Percentiles rank a stretch among this genome's conserved stretches.
Conservation (phyloP, 495 filamentous ascomycete genomes). For the Penicillium pancosmium region DNA sequence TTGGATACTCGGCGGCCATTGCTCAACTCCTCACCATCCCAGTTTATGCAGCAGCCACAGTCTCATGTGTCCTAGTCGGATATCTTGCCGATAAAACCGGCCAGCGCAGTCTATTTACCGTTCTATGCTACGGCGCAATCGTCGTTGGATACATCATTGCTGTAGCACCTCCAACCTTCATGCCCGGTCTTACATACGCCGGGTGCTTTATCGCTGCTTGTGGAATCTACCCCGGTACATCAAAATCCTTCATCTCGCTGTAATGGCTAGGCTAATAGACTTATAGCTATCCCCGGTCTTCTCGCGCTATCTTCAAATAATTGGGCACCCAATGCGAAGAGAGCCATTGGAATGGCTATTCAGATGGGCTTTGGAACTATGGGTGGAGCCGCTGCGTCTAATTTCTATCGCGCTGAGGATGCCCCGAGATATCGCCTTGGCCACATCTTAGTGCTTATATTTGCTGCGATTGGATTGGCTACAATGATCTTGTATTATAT, state of each 20-base stretch:
- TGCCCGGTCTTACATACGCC: conserved; percentile 14
- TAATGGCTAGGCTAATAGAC: not conserved
- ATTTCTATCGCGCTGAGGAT: conserved; percentile 16
- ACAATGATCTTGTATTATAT: conserved; percentile 6
- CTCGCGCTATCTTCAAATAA: conserved; percentile 13
- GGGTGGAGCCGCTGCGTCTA: conserved; percentile 16
- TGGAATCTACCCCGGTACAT: conserved; percentile 14
- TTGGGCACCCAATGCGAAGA: conserved; percentile 12
- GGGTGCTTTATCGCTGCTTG: conserved; percentile 15
- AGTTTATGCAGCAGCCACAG: conserved; percentile 12
- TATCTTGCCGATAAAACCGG: conserved; percentile 13
- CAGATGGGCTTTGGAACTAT: conserved; percentile 17
- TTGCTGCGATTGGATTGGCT: conserved; percentile 7
- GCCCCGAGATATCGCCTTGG: conserved; percentile 16
- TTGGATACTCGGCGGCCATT: conserved; percentile 11
- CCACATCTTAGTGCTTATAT: conserved; percentile 10
- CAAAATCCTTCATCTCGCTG: not conserved
- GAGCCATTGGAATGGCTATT: conserved; percentile 19
- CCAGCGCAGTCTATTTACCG: conserved; percentile 12
- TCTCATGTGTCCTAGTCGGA: conserved; percentile 13
- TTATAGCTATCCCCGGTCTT: conserved; percentile 12
- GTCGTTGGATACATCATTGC: conserved; percentile 16
- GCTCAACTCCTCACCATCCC: conserved; percentile 18
- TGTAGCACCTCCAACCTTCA: conserved; percentile 7
- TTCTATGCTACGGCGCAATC: conserved; percentile 10